Conservation (phyloP, 208 protist species). For the Trypanosoma rangeli region DNA sequence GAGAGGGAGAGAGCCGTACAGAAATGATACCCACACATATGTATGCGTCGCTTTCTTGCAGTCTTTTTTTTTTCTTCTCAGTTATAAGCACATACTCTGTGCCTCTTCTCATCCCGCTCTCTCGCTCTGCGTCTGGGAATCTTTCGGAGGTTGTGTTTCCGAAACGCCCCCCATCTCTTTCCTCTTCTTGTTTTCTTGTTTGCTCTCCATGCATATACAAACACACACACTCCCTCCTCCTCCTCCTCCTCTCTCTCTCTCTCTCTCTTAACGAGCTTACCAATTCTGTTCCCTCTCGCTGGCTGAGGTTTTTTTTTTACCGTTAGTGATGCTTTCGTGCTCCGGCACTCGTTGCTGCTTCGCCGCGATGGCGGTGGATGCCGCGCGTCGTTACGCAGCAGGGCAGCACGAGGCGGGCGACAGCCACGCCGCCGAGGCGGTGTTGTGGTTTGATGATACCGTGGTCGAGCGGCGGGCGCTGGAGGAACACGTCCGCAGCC, state of each 20-base stretch:
- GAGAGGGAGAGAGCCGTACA: background rate
- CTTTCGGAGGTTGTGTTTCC: background rate
- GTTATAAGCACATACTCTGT: background rate
- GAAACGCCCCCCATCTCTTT: background rate
- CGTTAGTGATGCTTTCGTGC: slow-evolving; percentile 38
- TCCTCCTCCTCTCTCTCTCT: background rate
- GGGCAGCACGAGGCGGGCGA: slow-evolving; percentile 20
- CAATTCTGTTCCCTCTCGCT: slow-evolving; percentile 8
- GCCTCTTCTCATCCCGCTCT: slow-evolving; percentile 5
- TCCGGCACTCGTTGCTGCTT: slow-evolving; percentile 10
- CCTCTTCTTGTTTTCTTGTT: background rate
- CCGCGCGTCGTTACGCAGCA: slow-evolving; percentile 26
- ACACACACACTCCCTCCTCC: background rate
- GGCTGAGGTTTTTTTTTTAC: slow-evolving; percentile 4
- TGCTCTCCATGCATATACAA: background rate
- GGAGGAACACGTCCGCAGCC: slow-evolving; percentile 52
- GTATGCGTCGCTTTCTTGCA: background rate
- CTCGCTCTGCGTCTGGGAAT: background rate
- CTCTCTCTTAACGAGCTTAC: background rate
- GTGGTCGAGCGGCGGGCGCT: slow-evolving; percentile 37
- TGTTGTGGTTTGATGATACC: slow-evolving; percentile 83
- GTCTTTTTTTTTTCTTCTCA: background rate
- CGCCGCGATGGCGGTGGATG: slow-evolving; percentile 20
- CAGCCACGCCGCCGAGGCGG: slow-evolving; percentile 25
- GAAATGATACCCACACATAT: background rate